Base-by-base conservation (phyloP, 192 early-diverging fungal species). In the Backusella tarrabulga region DNA sequence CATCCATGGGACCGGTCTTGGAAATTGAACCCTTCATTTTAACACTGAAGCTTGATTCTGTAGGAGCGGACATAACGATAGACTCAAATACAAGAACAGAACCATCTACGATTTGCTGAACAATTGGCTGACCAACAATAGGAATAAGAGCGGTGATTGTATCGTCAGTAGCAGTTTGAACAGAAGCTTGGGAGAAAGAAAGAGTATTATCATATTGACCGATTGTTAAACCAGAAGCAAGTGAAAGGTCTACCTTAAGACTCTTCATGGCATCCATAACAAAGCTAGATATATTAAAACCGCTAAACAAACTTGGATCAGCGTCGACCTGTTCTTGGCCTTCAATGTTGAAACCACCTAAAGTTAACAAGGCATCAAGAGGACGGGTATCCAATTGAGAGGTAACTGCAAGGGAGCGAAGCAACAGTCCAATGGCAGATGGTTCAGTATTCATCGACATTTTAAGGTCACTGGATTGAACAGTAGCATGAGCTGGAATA, bases 391-490 rank as follows among this genome's bases (percentile, higher is more conserved):
- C 82, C 21, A 87, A 75, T 19, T 82, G 76, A 70, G 87, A 85
- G 40, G 71, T 72, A 23, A 73, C 68, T 67, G 88, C 85, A 70
- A 83, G 83, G 44, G 84, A 81, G 32, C 83, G 74, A 68, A 89
- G 81, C 34, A 89, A 79, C 26, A 80, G 77, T 38, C 85, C 79
- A 29, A 89, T 77, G 8, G 86, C 80, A 66, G 84, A 80, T 60
- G 87, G 84, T 14, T 82, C 77, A 79, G 85, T 77, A 75, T 89
- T 88, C 86, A 90, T 87, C 14, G 71, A 71, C 78, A 90, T 75
- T 38, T 68, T 67, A 11, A 84, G 60, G 34, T 21, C 46, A 56
- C 77, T 74, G 14, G 83, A 81, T n/a, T 77, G 67, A 41, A 79
- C 76, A 63, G 81, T 83, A 35, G 83, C 68, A 56, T 79, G 76